These are phyloP conservation scores for Turritis glabra DNA, from an alignment of 345 rosid genomes.

Conservation along the genomic window DNA sequence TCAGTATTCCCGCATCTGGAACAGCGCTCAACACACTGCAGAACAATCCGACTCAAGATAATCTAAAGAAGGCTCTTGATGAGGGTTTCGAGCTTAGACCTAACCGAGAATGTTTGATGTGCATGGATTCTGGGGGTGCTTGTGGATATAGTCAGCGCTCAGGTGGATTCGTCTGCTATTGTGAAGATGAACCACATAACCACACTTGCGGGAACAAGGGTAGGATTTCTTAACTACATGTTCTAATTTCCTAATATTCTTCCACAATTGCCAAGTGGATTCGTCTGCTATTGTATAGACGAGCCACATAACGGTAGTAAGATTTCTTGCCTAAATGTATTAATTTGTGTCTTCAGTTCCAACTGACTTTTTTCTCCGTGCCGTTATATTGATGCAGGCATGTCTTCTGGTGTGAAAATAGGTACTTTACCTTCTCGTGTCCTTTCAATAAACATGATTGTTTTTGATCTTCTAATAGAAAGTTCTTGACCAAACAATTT, in stretches of 20 bases:
- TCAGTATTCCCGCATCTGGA: slow-evolving; percentile 12
- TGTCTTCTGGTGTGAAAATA: too few species aligned
- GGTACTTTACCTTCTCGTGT: too few species aligned
- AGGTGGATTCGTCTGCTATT: slow-evolving; percentile 27
- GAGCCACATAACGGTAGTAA: too few species aligned
- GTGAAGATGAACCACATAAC: not conserved
- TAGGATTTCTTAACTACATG: not conserved
- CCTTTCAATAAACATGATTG: too few species aligned
- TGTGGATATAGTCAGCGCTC: slow-evolving; percentile 31
- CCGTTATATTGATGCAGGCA: too few species aligned
- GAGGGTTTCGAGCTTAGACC: slow-evolving; percentile 32
- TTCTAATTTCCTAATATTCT: not conserved
- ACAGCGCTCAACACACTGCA: not conserved
- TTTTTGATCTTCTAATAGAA: too few species aligned
- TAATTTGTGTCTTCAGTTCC: too few species aligned
- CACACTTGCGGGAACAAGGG: not conserved
- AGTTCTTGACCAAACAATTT: too few species aligned
- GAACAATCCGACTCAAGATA: rapidly evolving
- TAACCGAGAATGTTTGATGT: slow-evolving; percentile 10
- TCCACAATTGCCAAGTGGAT: not conserved
- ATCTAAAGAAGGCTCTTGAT: slow-evolving; percentile 17
- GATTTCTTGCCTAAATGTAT: too few species aligned
- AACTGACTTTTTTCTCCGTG: too few species aligned
- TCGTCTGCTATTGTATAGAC: too few species aligned
- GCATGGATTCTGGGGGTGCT: slow-evolving; percentile 20